Base-by-base conservation (phyloP, 805 yeast genomes). In the Kuraishia ogatae region DNA sequence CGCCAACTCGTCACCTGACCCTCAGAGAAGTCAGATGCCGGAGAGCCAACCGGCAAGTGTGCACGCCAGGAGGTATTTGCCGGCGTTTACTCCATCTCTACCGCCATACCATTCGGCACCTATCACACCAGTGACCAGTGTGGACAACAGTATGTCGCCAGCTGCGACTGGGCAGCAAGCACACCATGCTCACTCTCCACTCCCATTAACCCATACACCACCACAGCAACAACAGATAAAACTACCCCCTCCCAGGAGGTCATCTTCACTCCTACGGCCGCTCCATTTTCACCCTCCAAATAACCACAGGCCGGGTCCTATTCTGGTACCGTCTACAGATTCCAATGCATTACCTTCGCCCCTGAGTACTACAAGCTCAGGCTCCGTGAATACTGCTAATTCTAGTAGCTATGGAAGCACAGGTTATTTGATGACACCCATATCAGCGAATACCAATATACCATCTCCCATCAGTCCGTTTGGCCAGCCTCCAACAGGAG, bases 221-320 rank as follows among this genome's bases (percentile, higher is more conserved):
- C 43, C 43, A 15, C 43, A 35, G 35, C 35, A 7, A 35, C 17
- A 5, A 15, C 43, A 10, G 17, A n/a, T 28, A 8, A 28, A n/a
- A n/a, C 51, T 55, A 17, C 56, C 60, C 2, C 59, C 57, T 4
- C 53, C 53, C 26, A 26, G 54, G 29, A 47, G 24, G 26, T 39
- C 55, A 13, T 21, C 47, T 15, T 21, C 53, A 15, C 48, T 50
- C 17, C 47, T 50, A 13, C 23, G 47, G 15, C 48, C 53, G 21
- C 53, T 50, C 4, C 53, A 29, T 24, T 50, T 50, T 47, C 43
- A 35, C 23, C 53, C 53, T 4, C 10, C 24, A 3, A 29, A 39
- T 26, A 22, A 28, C 20, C 22, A 50, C 15, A 26, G 53, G 11
- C 53, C 53, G 17, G 24, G 47, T 22, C 53, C 53, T 19, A 50